Evolutionary conservation across 208 protist species (phyloP).

Genomic region (Trypanosoma avium): DNA sequence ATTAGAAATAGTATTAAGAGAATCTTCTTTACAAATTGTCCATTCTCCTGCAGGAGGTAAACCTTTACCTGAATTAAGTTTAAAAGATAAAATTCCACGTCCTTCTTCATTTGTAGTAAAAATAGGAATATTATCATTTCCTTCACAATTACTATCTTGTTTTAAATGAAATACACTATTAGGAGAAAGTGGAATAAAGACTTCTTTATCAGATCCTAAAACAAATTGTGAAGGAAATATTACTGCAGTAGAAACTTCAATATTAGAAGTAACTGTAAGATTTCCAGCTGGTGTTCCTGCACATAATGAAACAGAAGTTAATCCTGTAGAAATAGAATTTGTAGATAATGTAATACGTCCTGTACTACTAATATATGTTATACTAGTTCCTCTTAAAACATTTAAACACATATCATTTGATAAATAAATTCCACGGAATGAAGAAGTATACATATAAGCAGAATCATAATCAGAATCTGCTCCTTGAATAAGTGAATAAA

Average conservation of each 20-base stretch:
- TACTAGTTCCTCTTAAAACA: slow-evolving; percentile 19
- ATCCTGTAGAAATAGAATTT: slow-evolving; percentile 15
- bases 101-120: slow-evolving; percentile 56
- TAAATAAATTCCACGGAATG: slow-evolving; percentile 43
- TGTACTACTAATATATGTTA: slow-evolving; percentile 18
- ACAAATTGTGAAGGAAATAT: slow-evolving; percentile 58
- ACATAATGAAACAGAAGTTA: slow-evolving; percentile 36
- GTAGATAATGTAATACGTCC: slow-evolving; percentile 31
- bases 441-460: slow-evolving; percentile 34
- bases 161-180: slow-evolving; percentile 47
- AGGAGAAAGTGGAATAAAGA: slow-evolving; percentile 51
- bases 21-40: slow-evolving; percentile 45
- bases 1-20: neutral
- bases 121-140: slow-evolving; percentile 23
- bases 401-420: slow-evolving; percentile 37
- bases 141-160: slow-evolving; percentile 23
- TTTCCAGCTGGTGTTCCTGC: slow-evolving; percentile 42
- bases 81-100: slow-evolving; percentile 42
- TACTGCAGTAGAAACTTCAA: slow-evolving; percentile 34
- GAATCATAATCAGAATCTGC: slow-evolving; percentile 37
- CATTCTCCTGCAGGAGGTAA: slow-evolving; percentile 45
- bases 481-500: slow-evolving; percentile 59
- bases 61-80: slow-evolving; percentile 11
- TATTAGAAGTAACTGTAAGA: slow-evolving; percentile 5
- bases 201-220: slow-evolving; percentile 29